Base-by-base conservation (phyloP, 768 basidiomycete genomes). In the Tricholoma bakamatsutake region DNA sequence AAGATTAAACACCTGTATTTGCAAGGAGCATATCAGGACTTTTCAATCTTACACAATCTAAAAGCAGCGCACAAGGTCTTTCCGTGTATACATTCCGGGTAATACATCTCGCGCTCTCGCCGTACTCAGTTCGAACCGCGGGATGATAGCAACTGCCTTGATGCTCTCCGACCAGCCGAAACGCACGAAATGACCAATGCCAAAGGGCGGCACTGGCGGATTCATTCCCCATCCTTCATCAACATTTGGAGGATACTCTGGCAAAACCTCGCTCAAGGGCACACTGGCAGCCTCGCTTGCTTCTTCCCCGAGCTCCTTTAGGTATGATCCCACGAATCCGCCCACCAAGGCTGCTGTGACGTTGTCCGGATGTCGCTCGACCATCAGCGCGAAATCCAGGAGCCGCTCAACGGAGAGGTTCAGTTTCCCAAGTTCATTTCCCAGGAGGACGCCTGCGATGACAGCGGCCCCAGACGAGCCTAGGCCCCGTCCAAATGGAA, bases 391-490 rank as follows among this genome's bases (percentile, higher is more conserved):
- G 66, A 91, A 96, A 73, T 99, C 97, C 58, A 98, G 83, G 63
- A 96, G 75, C 24, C 97, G 84, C 42, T 78, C 80, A 28, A 69
- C 75, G 12, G 88, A 70, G 10, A 98, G 83, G 21, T 78, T 66
- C 58, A 98, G 80, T 15, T 80, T 61, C 13, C 90, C 96, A 21
- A 98, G 77, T n/a, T 83, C 78, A 66, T 93, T 81, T 34, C 87
- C 97, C 45, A 99, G 82, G 31, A 96, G 79, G 33, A 97, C 94
- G 40, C 97, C 97, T 1, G 94, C 96, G 64, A 99, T 90, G 64
- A 99, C 97, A n/a, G 97, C 96, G 3, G 97, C 97, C 12, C 96
- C 96, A 0, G 97, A 98, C 0, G 96, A 98, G 48, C 97, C 97
- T 50, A 99, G 79, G 10, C 97, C 97, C 53, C 97, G 89, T 11